phyloP scores from a whole-genome alignment of 2,329 filamentous ascomycete species.

The Cladosporium sp. region DNA sequence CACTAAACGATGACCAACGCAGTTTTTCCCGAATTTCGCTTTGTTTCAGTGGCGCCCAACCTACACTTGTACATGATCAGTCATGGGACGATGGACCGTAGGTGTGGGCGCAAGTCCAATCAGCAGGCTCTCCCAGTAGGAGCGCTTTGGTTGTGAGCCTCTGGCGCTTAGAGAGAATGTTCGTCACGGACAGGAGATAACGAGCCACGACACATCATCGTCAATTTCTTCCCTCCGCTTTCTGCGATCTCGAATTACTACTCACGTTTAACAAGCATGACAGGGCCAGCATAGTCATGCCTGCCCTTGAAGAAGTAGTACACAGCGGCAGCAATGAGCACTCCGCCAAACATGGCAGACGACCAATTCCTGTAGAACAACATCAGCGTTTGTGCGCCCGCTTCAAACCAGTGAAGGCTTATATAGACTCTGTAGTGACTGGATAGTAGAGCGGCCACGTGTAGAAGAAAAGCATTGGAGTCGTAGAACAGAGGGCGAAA shows the following conservation, averaged over 20 bases:
- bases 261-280: conserved; percentile 3
- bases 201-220: neutral
- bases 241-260: neutral
- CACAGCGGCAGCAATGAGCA: conserved; percentile 18
- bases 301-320: conserved; percentile 9
- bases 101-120: neutral
- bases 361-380: conserved; percentile 16
- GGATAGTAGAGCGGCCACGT: conserved; percentile 22
- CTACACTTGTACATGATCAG: neutral
- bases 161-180: neutral
- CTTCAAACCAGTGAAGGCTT: neutral
- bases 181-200: neutral
- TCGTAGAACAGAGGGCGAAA: conserved; percentile 16
- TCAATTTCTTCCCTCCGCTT: too few relatives aligned
- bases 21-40: neutral
- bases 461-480: conserved; percentile 22
- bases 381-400: neutral
- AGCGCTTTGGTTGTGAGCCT: neutral
- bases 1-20: neutral
- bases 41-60: neutral
- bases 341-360: conserved; percentile 24
- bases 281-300: neutral
- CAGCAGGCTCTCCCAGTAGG: neutral
- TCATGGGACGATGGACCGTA: neutral
- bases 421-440: conserved; percentile 19